Evolutionary conservation across 768 basidiomycete genomes (phyloP), one percentile per base, ranked within the genome.

Genomic region (Suillus fuscotomentosus): DNA sequence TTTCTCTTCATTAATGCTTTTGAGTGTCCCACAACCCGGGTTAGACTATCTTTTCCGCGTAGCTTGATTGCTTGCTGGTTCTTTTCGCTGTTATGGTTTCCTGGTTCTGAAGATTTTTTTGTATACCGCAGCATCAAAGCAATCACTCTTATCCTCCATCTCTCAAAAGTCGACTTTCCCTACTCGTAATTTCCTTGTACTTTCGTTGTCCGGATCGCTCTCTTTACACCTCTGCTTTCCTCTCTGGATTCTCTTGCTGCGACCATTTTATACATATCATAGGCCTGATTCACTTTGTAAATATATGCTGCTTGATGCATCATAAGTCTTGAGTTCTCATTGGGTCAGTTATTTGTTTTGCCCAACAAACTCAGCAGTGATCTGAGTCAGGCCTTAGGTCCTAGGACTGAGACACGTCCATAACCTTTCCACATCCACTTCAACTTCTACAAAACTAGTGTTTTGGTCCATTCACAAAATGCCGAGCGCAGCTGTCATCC

Each of bases 401-500:
- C n/a, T n/a, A n/a, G 1, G 10, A 38, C 36, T 2, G 36, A 38
- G 36, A 57, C 38, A 22, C 38, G 56, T 57, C 39, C 39, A 11
- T 17, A 27, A 20, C 24, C 27, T 15, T 7, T 20, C 10, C 10
- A 20, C 57, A 20, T 24, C n/a, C 8, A 17, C 14, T 6, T 41
- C 39, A 24, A 61, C 31, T 59, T 34, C 62, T 10, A 22, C 34
- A 47, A 27, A 41, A 64, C 13, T 17, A 27, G 45, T 20, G 43
- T 22, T 13, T 14, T 53, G 56, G 45, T n/a, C 6, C 11, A 20
- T n/a, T 45, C 36, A 22, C 27, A 41, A 31, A 11, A 84, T 85
- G 84, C 74, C 84, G n/a, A 77, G 73, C 66, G 62, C 84, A 39
- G 77, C 79, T 56, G 67, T 88, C 61, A 68, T 90, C 3, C 89